Base-by-base conservation (phyloP, 2,329 filamentous ascomycete species). In the Cladosporium velox region DNA sequence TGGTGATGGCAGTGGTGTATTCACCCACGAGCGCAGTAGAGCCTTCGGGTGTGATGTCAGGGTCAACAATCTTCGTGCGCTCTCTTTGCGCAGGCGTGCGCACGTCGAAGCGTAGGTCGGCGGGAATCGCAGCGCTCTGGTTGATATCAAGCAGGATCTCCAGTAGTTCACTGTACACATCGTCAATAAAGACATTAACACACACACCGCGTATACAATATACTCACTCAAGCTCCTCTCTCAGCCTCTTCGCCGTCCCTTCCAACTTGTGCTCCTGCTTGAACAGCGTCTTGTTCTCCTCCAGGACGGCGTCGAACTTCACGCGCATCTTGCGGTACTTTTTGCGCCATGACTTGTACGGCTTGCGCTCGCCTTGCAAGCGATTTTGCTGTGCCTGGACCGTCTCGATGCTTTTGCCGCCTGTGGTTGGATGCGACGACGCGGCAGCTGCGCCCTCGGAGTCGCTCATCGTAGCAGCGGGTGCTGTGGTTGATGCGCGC, bases 261-360 rank as follows among this genome's bases (percentile, higher is more conserved):
- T 90, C 88, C 41, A 93, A 91, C 78, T 90, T 89, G 77, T 91
- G 91, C 78, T 95, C 93, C 64, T 91, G 85, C 72, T 88, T 88
- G 79, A 95, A 95, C 67, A 95, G 84, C 64, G 89, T 86, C 79
- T 96, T 95, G 77, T 92, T 91, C 70, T 92, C 88, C 66, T 89
- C 86, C 86, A 93, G 91, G 74, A 87, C 88, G 60, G 88, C 84
- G 72, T 95, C 91, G 75, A 95, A 96, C 32, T 85, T 83, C 76
- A 90, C 85, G 79, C 90, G 89, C 88, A 95, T 91, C 85, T 96
- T 96, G 73, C 91, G 90, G 79, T 96, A 99, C 83, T 99, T 99
- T 82, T 97, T 96, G 67, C 76, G 76, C 74, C 75, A 78, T 68
- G 76, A 77, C 66, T 77, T 77, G 74, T 78, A 78, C 12, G 66